phyloP scores from a whole-genome alignment of 1,284 basidiomycete genomes.

The Boletus coffeatus region DNA sequence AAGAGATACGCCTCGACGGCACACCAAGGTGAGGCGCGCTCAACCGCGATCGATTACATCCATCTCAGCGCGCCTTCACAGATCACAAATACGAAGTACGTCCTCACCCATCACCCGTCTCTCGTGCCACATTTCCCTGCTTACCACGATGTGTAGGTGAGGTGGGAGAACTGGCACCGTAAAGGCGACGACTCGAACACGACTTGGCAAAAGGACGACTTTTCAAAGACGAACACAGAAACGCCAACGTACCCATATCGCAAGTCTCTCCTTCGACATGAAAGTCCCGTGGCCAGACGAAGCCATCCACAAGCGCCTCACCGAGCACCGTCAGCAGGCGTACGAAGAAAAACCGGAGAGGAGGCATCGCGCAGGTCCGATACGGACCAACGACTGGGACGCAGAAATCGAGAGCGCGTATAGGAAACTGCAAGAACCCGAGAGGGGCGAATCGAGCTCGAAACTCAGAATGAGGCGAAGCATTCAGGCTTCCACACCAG shows the following conservation, averaged over 20 bases:
- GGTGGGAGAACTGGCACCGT: conserved; percentile 36
- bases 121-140: neutral
- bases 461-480: conserved; percentile 22
- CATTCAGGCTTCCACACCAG: neutral
- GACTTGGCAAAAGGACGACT: conserved; percentile 33
- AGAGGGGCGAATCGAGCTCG: conserved; percentile 22
- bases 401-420: conserved; percentile 23
- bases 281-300: conserved; percentile 29
- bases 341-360: conserved; percentile 38
- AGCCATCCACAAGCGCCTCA: conserved; percentile 39
- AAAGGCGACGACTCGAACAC: conserved; percentile 35
- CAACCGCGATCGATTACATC: neutral
- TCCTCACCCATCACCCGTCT: neutral
- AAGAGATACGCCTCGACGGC: conserved; percentile 33
- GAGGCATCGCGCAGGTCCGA: conserved; percentile 5
- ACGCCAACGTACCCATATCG: conserved; percentile 10
- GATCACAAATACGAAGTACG: conserved; percentile 30
- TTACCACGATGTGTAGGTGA: conserved; percentile 30
- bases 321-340: conserved; percentile 38
- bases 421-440: conserved; percentile 24
- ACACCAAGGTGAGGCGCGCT: conserved; percentile 25
- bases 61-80: conserved; percentile 13
- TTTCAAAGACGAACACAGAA: conserved; percentile 15
- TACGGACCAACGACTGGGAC: conserved; percentile 23
- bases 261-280: conserved; percentile 23